A percentile compares a stretch with the other conserved stretches of the same genome.
Conservation (phyloP, 176 grass and related monocot genomes). For the Alopecurus myosuroides region DNA sequence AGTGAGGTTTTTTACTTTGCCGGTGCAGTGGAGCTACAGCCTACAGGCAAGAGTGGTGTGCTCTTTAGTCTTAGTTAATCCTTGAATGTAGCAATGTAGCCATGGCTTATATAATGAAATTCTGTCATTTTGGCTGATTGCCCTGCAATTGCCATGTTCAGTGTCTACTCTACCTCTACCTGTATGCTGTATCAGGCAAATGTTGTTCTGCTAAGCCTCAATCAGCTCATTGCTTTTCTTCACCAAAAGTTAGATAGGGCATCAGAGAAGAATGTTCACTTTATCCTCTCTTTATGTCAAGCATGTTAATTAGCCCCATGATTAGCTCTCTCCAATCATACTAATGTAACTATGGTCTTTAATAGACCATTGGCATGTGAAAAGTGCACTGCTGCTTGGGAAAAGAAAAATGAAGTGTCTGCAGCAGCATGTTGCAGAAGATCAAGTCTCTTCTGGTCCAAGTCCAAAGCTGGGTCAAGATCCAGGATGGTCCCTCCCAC, state of each 20-base stretch:
- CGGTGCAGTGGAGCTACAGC: too few species aligned
- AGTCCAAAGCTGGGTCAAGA: slow-evolving; percentile 1
- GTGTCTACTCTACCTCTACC: neutral
- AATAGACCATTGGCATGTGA: neutral
- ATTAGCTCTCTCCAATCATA: neutral
- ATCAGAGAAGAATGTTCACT: neutral
- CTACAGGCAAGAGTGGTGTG: too few species aligned
- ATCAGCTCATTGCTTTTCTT: neutral
- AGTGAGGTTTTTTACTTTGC: too few species aligned
- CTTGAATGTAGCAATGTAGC: too few species aligned
- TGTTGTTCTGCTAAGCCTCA: neutral
- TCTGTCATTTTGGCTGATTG: neutral
- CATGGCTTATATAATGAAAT: too few species aligned
- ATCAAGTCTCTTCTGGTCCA: neutral
- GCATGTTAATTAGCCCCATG: neutral
- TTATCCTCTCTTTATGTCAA: neutral
- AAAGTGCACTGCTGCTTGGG: neutral
- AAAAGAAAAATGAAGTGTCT: neutral
- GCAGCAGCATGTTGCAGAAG: neutral
- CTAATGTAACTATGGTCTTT: neutral
- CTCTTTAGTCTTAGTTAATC: too few species aligned
- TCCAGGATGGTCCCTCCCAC: neutral
- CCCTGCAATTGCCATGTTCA: neutral
- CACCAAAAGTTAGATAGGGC: neutral
- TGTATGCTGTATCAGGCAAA: neutral